Evolutionary conservation across 208 protist species (phyloP), one percentile per base, ranked within the genome.

Genomic region (Leishmania braziliensis): DNA sequence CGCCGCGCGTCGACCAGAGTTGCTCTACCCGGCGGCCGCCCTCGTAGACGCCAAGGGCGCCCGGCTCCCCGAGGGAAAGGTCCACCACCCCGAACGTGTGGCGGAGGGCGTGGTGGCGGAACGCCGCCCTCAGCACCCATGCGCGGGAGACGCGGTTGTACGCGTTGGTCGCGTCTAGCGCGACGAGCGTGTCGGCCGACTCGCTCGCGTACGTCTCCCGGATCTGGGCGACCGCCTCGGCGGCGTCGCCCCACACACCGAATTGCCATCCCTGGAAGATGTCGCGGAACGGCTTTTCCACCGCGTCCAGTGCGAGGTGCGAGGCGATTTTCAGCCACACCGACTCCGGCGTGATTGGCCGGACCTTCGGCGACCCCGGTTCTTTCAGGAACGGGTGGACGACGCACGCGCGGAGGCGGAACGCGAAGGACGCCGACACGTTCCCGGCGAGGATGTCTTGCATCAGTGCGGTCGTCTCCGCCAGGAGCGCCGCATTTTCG

Each of bases 261-360:
- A 58, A 88, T 53, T 85, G 84, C 56, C 78, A 72, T 3, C 46
- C 63, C 0, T 6, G 16, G n/a, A 81, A 78, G 2, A 16, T 43
- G 1, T 54, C n/a, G 9, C 78, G 39, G 26, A 80, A 63, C 1
- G 5, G 4, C 23, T 65, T 54, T n/a, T 26, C 65, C 20, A 87
- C 75, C 60, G 39, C 50, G n/a, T 58, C 20, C 16, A 90, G 48
- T 2, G 84, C 86, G 46, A 87, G 12, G 74, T 75, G 78, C 16
- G 80, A 80, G 5, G 83, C 75, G 26, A 85, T 18, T 33, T 85
- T 87, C 12, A 80, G 23, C 77, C 74, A 85, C 16, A 80, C 81
- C 0, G 66, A 79, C 83, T 90, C 83, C 14, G 86, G 83, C 69
- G 83, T 86, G 82, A 87, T 90, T 0, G 86, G 86, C 0, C 80